phyloP scores from a whole-genome alignment of 139 green algal genomes.

The Dunaliella primolecta region DNA sequence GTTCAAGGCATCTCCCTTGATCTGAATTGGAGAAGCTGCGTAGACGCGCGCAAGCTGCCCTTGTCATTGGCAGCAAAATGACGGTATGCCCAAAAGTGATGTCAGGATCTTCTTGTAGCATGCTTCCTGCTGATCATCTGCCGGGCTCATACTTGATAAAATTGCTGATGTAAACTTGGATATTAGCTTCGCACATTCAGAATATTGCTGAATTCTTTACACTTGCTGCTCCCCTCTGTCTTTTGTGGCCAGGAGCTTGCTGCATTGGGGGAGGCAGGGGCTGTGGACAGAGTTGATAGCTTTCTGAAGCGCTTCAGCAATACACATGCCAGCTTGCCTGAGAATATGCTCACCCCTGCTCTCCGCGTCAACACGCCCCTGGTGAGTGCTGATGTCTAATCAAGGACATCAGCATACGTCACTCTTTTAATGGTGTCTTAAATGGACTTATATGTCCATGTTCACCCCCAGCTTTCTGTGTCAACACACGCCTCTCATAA shows the following conservation, averaged over 20 bases:
- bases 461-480: not conserved
- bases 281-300: conserved; percentile 28
- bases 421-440: not conserved
- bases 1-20: not conserved
- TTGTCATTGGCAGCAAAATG: not conserved
- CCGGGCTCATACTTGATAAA: too few relatives aligned
- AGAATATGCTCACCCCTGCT: conserved; percentile 21
- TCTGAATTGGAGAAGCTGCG: not conserved
- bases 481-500: not conserved
- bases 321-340: conserved; percentile 12
- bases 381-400: not conserved
- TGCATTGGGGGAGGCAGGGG: conserved; percentile 12
- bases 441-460: too few relatives aligned
- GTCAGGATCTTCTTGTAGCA: not conserved
- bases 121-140: not conserved
- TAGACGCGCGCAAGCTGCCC: not conserved
- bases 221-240: too few relatives aligned
- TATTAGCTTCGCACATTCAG: too few relatives aligned
- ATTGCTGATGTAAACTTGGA: too few relatives aligned
- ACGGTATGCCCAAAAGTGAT: not conserved
- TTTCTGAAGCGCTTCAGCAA: conserved; percentile 33
- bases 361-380: conserved; percentile 16
- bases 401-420: not conserved
- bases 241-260: conserved; percentile 30
- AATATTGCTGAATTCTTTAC: too few relatives aligned